A percentile compares a stretch with the other conserved stretches of the same genome.
phyloP scores from a whole-genome alignment of 1,139 yeast genomes.

The Candida sojae region DNA sequence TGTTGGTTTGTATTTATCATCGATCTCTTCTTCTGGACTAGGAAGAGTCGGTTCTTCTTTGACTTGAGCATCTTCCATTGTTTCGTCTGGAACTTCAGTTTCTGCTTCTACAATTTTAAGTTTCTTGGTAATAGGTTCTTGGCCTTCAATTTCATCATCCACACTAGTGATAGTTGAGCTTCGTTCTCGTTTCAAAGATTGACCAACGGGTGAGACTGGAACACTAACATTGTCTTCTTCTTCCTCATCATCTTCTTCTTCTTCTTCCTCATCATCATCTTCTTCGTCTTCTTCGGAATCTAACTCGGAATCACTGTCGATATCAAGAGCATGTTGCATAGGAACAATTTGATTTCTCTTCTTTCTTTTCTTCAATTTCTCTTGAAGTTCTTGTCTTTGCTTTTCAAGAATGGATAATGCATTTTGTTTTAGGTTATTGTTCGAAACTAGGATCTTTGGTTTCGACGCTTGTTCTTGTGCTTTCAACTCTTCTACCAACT shows the following conservation, averaged over 20 bases:
- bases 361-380: constrained; percentile 26
- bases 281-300: constrained; percentile 6
- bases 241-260: constrained; percentile 38
- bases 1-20: constrained; percentile 47
- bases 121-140: constrained; percentile 16
- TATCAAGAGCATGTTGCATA: constrained; percentile 72
- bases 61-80: constrained; percentile 18
- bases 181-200: constrained; percentile 27
- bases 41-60: constrained; percentile 4
- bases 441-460: constrained; percentile 18
- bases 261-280: constrained; percentile 29
- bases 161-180: constrained; percentile 34
- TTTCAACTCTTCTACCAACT: constrained; percentile 46
- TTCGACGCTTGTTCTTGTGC: constrained; percentile 34
- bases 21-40: constrained; percentile 20
- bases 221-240: constrained; percentile 40
- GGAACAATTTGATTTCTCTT: constrained; percentile 48
- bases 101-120: constrained; percentile 10
- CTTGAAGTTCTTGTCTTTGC: constrained; percentile 21
- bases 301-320: constrained; percentile 39
- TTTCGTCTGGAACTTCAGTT: constrained; percentile 27
- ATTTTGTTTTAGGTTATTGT: constrained; percentile 21
- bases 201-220: constrained; percentile 41
- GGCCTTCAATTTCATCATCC: constrained; percentile 29
- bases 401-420: constrained; percentile 32